phyloP scores from a whole-genome alignment of 306 rosid species.

The Carpinus viminea region DNA sequence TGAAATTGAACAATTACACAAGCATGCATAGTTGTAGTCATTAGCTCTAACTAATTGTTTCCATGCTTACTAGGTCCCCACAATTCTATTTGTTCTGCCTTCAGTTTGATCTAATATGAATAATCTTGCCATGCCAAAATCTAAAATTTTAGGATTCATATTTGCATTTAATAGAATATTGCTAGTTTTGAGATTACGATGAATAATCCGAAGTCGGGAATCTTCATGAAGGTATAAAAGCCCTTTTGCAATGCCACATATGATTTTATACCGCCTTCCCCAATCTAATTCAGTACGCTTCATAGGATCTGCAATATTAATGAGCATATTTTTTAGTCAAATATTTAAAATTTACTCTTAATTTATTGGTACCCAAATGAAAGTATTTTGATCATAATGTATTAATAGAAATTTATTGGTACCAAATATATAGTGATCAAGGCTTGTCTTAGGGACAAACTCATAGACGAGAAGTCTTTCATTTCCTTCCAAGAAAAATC shows the following conservation, averaged over 20 bases:
- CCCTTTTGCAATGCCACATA: conserved; percentile 58
- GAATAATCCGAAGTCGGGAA: conserved; percentile 54
- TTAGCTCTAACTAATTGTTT: too few relatives aligned
- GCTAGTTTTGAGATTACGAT: conserved; percentile 67
- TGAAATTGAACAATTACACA: too few relatives aligned
- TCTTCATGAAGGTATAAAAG: conserved; percentile 64
- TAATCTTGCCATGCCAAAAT: conserved; percentile 70
- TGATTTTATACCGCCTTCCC: conserved; percentile 46
- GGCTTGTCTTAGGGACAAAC: conserved; percentile 31
- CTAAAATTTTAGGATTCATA: conserved; percentile 65
- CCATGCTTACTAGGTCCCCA: conserved; percentile 66
- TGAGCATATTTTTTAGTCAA: background rate
- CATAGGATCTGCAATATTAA: conserved; percentile 29
- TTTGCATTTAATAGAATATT: conserved; percentile 52
- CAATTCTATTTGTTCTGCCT: conserved; percentile 48
- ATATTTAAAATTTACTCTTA: background rate
- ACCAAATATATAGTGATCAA: conserved; percentile 19
- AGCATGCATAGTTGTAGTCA: too few relatives aligned
- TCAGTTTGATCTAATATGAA: conserved; percentile 40
- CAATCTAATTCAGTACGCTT: conserved; percentile 45
- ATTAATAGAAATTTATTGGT: background rate
- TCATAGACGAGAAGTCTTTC: conserved; percentile 44
- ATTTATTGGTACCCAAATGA: background rate
- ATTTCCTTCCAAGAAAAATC: conserved; percentile 40
- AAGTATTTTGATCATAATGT: background rate